Conservation (phyloP, 2,329 filamentous ascomycete species). For the Diaporthe longicolla region DNA sequence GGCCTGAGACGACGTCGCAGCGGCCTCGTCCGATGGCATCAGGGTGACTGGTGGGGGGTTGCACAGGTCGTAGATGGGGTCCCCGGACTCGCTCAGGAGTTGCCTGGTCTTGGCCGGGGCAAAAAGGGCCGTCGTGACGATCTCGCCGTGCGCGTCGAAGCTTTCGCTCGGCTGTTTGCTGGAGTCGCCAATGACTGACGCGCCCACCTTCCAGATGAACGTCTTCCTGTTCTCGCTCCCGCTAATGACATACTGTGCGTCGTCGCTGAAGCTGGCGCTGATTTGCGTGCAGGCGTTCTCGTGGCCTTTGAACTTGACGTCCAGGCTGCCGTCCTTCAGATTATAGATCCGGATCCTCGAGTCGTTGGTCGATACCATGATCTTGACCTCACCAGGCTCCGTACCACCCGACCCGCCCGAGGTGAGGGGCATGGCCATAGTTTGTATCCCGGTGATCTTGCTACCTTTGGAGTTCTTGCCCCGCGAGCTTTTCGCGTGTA, state of each 20-base stretch:
- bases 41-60: constrained; percentile 93
- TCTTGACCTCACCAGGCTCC: constrained; percentile 77
- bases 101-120: constrained; percentile 85
- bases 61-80: constrained; percentile 96
- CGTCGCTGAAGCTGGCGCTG: constrained; percentile 88
- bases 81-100: constrained; percentile 83
- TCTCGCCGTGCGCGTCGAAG: constrained; percentile 90
- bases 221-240: constrained; percentile 92
- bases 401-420: constrained; percentile 43
- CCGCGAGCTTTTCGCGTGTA: constrained; percentile 92
- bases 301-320: constrained; percentile 92
- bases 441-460: constrained; percentile 96
- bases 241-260: constrained; percentile 87
- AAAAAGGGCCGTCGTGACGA: constrained; percentile 90
- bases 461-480: constrained; percentile 96
- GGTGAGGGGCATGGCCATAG: constrained; percentile 70
- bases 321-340: constrained; percentile 84
- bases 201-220: constrained; percentile 86
- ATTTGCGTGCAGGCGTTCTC: constrained; percentile 94
- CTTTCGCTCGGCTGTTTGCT: constrained; percentile 89
- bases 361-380: constrained; percentile 95
- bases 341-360: constrained; percentile 93
- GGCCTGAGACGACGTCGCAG: constrained; percentile 52
- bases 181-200: constrained; percentile 26
- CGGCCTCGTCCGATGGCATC: constrained; percentile 77